Conservation (phyloP, 2,329 filamentous ascomycete genomes). For the Colletotrichum karsti region DNA sequence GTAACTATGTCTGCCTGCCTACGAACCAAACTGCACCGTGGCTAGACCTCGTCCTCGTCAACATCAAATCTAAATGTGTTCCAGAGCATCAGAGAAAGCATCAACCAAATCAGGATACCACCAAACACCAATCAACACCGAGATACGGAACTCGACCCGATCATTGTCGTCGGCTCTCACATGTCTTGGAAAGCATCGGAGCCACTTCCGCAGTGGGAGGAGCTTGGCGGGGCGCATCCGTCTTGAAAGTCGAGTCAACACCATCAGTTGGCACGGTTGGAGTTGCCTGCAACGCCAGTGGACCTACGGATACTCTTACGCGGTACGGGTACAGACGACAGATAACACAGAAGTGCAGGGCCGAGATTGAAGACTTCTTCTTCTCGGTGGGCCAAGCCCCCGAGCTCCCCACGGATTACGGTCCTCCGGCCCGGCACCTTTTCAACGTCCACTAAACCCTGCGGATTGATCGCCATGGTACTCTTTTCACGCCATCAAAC, state of each 20-base stretch:
- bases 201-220: not conserved
- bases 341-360: not conserved
- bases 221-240: not conserved
- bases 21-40: no score
- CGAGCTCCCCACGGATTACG: slow-evolving; percentile 5
- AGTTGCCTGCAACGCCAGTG: not conserved
- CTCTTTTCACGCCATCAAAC: not conserved
- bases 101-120: no score
- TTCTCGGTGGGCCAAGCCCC: not conserved
- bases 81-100: no score
- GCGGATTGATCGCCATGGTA: not conserved
- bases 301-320: not conserved
- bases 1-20: not conserved
- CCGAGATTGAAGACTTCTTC: slow-evolving; percentile 2
- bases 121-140: not conserved
- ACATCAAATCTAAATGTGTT: no score
- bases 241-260: not conserved
- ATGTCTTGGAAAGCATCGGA: slow-evolving; percentile 1
- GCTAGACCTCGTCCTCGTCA: no score
- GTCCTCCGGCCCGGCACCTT: slow-evolving; percentile 10
- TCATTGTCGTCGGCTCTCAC: not conserved
- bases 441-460: not conserved
- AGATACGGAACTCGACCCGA: not conserved
- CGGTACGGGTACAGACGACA: not conserved
- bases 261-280: slow-evolving; percentile 15